A percentile compares a stretch with the other conserved stretches of the same genome.
phyloP scores from a whole-genome alignment of 352 stramenopile species.

The Pythium dissimile region DNA sequence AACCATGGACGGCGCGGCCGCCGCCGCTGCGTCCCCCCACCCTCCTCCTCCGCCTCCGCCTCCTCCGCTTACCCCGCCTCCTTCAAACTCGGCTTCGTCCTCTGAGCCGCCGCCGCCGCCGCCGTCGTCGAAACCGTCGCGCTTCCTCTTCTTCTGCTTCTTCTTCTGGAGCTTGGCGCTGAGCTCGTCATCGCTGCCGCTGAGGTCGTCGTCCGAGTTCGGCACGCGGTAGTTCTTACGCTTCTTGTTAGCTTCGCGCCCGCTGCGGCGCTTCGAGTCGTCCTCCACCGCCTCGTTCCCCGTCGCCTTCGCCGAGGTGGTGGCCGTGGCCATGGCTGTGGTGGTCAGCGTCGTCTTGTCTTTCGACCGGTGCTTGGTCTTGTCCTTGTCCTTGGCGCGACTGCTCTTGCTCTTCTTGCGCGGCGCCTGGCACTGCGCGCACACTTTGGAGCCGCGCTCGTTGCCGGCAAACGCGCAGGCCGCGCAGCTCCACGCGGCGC shows the following conservation, averaged over 20 bases:
- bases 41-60: not conserved
- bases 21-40: not conserved
- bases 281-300: slow-evolving; percentile 21
- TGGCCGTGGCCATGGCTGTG: too few relatives aligned
- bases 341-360: slow-evolving; percentile 17
- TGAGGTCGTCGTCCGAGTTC: slow-evolving; percentile 78
- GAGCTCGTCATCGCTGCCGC: slow-evolving; percentile 29
- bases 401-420: slow-evolving; percentile 12
- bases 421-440: slow-evolving; percentile 17
- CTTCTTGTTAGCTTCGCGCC: slow-evolving; percentile 62
- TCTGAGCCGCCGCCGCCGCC: slow-evolving; percentile 3
- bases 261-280: slow-evolving; percentile 43
- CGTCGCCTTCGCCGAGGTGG: slow-evolving; percentile 1
- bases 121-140: not conserved
- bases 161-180: slow-evolving; percentile 9
- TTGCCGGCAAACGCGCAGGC: slow-evolving; percentile 40
- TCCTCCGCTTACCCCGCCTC: not conserved
- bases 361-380: slow-evolving; percentile 15
- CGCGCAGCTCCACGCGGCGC: slow-evolving; percentile 48
- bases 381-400: slow-evolving; percentile 7
- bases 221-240: slow-evolving; percentile 77
- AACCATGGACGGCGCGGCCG: slow-evolving; percentile 46
- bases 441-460: slow-evolving; percentile 38
- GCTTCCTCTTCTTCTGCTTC: slow-evolving; percentile 18
- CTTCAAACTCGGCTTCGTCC: slow-evolving; percentile 24